phyloP scores from a whole-genome alignment of 148 eudicot species.

The Arbutus unedo region DNA sequence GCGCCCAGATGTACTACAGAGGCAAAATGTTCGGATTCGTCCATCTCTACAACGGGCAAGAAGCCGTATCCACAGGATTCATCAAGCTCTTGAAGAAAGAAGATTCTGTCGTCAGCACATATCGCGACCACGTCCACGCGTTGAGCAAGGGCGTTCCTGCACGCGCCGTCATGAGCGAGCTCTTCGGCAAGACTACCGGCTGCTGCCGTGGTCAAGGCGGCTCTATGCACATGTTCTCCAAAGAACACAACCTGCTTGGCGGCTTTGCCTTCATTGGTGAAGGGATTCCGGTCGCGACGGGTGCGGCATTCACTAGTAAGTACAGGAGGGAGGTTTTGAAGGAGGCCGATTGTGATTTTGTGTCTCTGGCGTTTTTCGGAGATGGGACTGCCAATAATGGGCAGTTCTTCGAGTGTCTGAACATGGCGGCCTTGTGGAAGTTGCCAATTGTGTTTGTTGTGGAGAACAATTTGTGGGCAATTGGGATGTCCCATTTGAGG shows the following conservation, averaged over 20 bases:
- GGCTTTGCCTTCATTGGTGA: slow-evolving; percentile 97
- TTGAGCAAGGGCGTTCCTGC: slow-evolving; percentile 89
- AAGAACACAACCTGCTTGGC: slow-evolving; percentile 88
- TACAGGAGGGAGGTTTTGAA: slow-evolving; percentile 76
- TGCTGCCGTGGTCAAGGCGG: slow-evolving; percentile 98
- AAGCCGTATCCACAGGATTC: slow-evolving; percentile 93
- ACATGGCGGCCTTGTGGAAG: slow-evolving; percentile 97
- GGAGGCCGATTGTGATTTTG: slow-evolving; percentile 76
- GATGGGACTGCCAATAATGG: slow-evolving; percentile 96
- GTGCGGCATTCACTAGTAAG: slow-evolving; percentile 81
- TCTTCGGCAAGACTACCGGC: slow-evolving; percentile 87
- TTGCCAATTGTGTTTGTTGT: slow-evolving; percentile 92
- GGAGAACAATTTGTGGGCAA: slow-evolving; percentile 98
- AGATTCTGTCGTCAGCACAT: slow-evolving; percentile 80
- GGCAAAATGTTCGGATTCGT: slow-evolving; percentile 99
- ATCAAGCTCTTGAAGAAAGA: slow-evolving; percentile 70
- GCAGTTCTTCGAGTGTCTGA: slow-evolving; percentile 94
- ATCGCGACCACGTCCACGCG: slow-evolving; percentile 89
- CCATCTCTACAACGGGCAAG: slow-evolving; percentile 91
- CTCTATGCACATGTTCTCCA: slow-evolving; percentile 98
- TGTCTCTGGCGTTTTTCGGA: slow-evolving; percentile 82
- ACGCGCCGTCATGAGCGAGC: slow-evolving; percentile 91
- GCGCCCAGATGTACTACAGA: slow-evolving; percentile 95
- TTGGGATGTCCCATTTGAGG: slow-evolving; percentile 96
- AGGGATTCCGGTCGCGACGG: slow-evolving; percentile 92